Conservation (phyloP, 2,329 filamentous ascomycete species). For the Thelonectria rubi region DNA sequence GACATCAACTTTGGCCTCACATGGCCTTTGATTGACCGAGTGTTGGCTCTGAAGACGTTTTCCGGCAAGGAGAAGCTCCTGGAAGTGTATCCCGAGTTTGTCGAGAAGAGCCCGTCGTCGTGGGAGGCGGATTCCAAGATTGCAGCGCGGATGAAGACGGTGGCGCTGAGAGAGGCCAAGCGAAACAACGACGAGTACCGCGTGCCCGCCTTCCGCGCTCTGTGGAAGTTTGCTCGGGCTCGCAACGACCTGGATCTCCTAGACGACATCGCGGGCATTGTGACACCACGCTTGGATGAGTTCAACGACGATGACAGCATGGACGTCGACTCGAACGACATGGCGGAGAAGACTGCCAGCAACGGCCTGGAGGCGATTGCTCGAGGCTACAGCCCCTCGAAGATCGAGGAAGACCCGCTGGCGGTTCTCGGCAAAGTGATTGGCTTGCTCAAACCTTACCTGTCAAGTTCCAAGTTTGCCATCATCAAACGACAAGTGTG, state of each 20-base stretch:
- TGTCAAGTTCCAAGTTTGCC: conserved; percentile 51
- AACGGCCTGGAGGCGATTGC: conserved; percentile 62
- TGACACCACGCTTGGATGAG: conserved; percentile 69
- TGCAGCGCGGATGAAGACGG: conserved; percentile 77
- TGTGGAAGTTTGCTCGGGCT: conserved; percentile 77
- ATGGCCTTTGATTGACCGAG: conserved; percentile 86
- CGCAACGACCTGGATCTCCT: conserved; percentile 77
- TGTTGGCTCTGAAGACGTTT: conserved; percentile 89
- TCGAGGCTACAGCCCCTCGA: conserved; percentile 57
- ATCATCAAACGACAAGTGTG: conserved; percentile 60
- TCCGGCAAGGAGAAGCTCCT: conserved; percentile 89
- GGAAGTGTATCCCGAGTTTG: conserved; percentile 80
- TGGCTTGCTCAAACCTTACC: conserved; percentile 51
- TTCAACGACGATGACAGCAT: conserved; percentile 68
- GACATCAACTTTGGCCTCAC: conserved; percentile 68
- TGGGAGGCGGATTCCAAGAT: conserved; percentile 63
- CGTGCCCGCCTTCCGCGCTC: conserved; percentile 74
- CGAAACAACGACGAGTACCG: conserved; percentile 88
- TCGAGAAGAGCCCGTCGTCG: conserved; percentile 68
- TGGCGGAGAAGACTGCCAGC: conserved; percentile 54
- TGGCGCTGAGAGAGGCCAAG: conserved; percentile 86
- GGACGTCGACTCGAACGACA: conserved; percentile 69
- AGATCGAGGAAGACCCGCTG: conserved; percentile 49
- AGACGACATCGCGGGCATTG: conserved; percentile 70
- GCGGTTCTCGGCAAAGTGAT: conserved; percentile 53